Conservation (phyloP, 352 stramenopile genomes). For the Globisporangium alternatum region DNA sequence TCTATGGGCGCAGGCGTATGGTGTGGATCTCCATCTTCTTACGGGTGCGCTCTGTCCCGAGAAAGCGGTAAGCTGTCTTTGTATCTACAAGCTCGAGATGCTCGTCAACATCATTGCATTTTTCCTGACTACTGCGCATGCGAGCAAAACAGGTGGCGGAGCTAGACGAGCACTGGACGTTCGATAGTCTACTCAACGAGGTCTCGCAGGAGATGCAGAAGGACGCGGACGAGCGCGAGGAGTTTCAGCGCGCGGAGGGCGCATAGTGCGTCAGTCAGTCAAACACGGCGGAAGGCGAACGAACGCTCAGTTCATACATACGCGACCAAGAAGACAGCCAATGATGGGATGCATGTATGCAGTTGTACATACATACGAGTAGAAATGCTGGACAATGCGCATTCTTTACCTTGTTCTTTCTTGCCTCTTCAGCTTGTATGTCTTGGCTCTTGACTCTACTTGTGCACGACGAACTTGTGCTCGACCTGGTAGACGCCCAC, state of each 20-base stretch:
- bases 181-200: conserved; percentile 74
- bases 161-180: conserved; percentile 69
- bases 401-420: not conserved
- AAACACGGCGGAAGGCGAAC: not conserved
- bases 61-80: conserved; percentile 42
- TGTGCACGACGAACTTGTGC: conserved; percentile 82
- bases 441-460: conserved; percentile 29
- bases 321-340: not conserved
- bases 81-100: too few species aligned
- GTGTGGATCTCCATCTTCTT: conserved; percentile 65
- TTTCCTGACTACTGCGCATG: not conserved
- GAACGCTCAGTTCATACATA: not conserved
- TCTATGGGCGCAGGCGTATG: conserved; percentile 34
- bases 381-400: not conserved
- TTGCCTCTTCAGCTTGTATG: not conserved
- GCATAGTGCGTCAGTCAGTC: conserved; percentile 9
- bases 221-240: conserved; percentile 75
- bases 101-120: not conserved
- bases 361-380: not conserved
- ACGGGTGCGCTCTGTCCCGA: conserved; percentile 67
- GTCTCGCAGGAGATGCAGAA: conserved; percentile 80
- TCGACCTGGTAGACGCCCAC: conserved; percentile 77
- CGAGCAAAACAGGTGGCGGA: conserved; percentile 43
- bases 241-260: conserved; percentile 44
- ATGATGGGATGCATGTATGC: not conserved